Percentiles rank a stretch among this genome's conserved stretches.
phyloP scores from a whole-genome alignment of 305 asterid genomes.

The Plantago coronopus region DNA sequence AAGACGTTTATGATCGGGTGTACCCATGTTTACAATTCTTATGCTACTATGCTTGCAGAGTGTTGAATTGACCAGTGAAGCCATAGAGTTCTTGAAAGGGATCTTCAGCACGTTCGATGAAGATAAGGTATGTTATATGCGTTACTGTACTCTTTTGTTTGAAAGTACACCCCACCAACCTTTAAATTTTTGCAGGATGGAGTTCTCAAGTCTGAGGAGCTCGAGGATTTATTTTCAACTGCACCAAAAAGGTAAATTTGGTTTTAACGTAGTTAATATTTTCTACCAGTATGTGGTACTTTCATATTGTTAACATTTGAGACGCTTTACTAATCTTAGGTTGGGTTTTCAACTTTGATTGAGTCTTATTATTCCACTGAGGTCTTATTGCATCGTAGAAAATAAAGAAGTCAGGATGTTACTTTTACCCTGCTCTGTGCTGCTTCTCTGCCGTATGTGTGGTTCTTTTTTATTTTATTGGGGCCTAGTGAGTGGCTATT shows the following conservation, averaged over 20 bases:
- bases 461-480: no score
- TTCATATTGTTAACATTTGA: no score
- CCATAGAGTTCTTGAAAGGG: conserved; percentile 90
- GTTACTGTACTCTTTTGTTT: conserved; percentile 20
- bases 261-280: conserved; percentile 3
- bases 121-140: conserved; percentile 60
- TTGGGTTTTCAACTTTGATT: no score
- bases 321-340: no score
- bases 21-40: conserved; percentile 18
- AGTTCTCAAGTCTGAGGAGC: conserved; percentile 71
- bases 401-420: no score
- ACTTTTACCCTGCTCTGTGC: no score
- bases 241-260: conserved; percentile 83
- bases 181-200: conserved; percentile 69
- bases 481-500: no score
- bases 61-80: conserved; percentile 95
- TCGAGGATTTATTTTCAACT: conserved; percentile 88
- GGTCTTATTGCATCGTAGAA: no score
- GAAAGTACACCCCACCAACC: conserved; percentile 8
- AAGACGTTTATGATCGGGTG: conserved; percentile 5
- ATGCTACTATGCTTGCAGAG: conserved; percentile 54
- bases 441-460: no score
- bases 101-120: conserved; percentile 84
- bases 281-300: no score
- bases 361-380: no score